phyloP scores from a whole-genome alignment of 768 basidiomycete genomes.

The Mycena epipterygia region DNA sequence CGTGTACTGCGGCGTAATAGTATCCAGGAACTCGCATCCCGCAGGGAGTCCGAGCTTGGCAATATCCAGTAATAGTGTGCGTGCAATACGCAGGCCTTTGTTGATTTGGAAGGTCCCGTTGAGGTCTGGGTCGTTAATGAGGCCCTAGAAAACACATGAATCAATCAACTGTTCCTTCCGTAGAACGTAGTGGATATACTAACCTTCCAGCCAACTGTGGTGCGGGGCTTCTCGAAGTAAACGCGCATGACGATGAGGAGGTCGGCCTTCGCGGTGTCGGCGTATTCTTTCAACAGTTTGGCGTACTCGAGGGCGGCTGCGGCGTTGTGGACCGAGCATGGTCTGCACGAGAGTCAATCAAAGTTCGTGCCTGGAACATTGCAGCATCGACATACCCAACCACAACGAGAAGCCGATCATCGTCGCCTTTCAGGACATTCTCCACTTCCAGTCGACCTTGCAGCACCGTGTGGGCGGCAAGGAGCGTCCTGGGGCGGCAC shows the following conservation, averaged over 20 bases:
- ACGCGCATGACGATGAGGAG: slow-evolving; percentile 97
- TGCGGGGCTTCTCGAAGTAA: slow-evolving; percentile 97
- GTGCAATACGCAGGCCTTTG: slow-evolving; percentile 91
- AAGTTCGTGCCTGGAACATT: neutral
- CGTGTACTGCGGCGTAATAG: slow-evolving; percentile 87
- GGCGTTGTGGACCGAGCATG: slow-evolving; percentile 95
- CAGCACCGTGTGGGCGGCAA: slow-evolving; percentile 89
- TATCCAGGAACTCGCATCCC: slow-evolving; percentile 96
- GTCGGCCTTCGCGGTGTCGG: slow-evolving; percentile 84
- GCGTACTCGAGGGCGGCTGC: slow-evolving; percentile 92
- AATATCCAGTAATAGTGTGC: slow-evolving; percentile 88
- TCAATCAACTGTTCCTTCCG: neutral
- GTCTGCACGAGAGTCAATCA: slow-evolving; percentile 57
- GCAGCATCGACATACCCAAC: slow-evolving; percentile 74
- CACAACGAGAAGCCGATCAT: slow-evolving; percentile 93
- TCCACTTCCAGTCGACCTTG: slow-evolving; percentile 87
- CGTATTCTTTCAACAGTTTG: slow-evolving; percentile 81
- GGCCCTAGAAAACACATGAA: slow-evolving; percentile 56
- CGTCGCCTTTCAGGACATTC: slow-evolving; percentile 84
- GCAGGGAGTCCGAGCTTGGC: slow-evolving; percentile 92
- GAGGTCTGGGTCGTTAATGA: slow-evolving; percentile 97
- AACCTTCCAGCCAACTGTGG: slow-evolving; percentile 96
- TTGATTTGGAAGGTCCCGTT: slow-evolving; percentile 97
- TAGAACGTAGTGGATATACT: neutral
- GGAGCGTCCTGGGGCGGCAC: slow-evolving; percentile 67